Conservation (phyloP, 306 rosid genomes). For the Sophora flavescens region DNA sequence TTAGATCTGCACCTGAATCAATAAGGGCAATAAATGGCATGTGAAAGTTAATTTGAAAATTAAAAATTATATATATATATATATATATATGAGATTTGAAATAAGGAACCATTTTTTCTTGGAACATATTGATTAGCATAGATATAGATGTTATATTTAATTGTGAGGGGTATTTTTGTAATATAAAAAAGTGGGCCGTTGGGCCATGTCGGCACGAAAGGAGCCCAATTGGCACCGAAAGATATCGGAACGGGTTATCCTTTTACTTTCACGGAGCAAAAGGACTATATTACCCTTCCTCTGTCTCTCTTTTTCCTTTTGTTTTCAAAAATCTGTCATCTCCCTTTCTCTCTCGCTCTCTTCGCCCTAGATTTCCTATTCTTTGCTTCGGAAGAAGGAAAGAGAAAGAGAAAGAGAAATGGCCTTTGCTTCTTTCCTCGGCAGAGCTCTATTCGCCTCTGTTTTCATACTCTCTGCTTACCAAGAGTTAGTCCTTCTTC, state of each 20-base stretch:
- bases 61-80: no score
- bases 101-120: no score
- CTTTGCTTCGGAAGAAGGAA: not conserved
- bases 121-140: no score
- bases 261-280: not conserved
- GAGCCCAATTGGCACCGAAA: conserved; percentile 16
- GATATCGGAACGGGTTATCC: not conserved
- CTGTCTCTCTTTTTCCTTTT: not conserved
- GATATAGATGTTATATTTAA: no score
- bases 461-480: conserved; percentile 49
- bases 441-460: conserved; percentile 51
- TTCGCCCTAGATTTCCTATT: conserved; percentile 45
- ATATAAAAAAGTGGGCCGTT: no score
- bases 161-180: no score
- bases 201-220: conserved; percentile 17
- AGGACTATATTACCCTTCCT: conserved; percentile 26
- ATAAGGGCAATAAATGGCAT: no score
- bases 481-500: conserved; percentile 37
- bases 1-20: no score
- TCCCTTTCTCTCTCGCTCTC: not conserved
- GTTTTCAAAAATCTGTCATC: conserved; percentile 12
- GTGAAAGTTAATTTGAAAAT: no score
- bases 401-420: conserved; percentile 17
- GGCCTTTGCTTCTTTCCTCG: conserved; percentile 49
- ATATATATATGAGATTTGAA: no score